phyloP scores from a whole-genome alignment of 1,139 yeast genomes.

The Suhomyces taliae region DNA sequence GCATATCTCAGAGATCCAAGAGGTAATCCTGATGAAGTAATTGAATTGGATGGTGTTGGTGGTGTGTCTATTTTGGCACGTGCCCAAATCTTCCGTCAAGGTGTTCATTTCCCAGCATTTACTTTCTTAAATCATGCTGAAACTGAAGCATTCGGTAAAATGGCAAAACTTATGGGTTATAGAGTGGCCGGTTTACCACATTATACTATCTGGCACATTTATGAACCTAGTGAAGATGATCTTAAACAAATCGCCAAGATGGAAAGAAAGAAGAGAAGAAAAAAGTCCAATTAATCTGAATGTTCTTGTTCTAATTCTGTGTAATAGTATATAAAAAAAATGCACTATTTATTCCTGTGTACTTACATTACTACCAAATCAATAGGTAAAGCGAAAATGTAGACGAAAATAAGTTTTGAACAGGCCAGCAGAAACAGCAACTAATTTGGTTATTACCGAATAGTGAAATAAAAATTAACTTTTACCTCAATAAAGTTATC shows the following conservation, averaged over 20 bases:
- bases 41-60: constrained; percentile 85
- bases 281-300: constrained; percentile 10
- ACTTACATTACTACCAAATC: no score
- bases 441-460: no score
- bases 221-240: constrained; percentile 92
- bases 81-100: constrained; percentile 78
- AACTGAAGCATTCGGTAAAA: constrained; percentile 88
- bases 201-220: constrained; percentile 85
- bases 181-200: constrained; percentile 85
- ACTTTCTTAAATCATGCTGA: constrained; percentile 89
- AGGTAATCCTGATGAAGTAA: constrained; percentile 64
- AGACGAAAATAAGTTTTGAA: no score
- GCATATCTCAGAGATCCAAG: constrained; percentile 67
- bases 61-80: constrained; percentile 85
- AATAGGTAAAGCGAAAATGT: no score
- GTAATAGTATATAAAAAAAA: background rate
- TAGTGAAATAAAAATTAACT: no score
- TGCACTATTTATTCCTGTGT: background rate
- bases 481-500: no score
- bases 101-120: constrained; percentile 86
- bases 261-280: constrained; percentile 67
- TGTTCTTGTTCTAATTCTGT: background rate
- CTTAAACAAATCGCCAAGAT: constrained; percentile 67
- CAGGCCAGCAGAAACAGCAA: no score
- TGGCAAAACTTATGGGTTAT: constrained; percentile 80